Conservation (phyloP, 2,329 filamentous ascomycete species). For the Zymoseptoria ardabiliae region DNA sequence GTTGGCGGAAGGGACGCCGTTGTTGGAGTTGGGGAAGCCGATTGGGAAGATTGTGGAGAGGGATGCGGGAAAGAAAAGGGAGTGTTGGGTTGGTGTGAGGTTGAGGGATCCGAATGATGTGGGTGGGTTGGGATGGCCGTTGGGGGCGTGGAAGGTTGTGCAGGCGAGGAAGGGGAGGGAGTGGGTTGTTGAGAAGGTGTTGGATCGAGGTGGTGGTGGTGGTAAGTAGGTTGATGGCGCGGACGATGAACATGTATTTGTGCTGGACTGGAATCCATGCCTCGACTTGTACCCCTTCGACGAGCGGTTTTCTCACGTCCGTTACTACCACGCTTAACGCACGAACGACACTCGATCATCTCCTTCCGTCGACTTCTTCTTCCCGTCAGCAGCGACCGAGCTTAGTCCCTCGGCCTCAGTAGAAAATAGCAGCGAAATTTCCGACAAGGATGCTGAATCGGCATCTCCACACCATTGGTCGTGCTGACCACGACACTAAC, state of each 20-base stretch:
- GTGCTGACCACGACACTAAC: not conserved
- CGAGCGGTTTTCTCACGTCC: too few relatives aligned
- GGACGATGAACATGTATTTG: too few relatives aligned
- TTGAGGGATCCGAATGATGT: slow-evolving; percentile 36
- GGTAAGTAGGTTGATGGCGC: not conserved
- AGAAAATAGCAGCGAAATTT: not conserved
- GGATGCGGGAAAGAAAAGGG: slow-evolving; percentile 48
- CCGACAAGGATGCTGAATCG: not conserved
- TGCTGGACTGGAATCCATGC: too few relatives aligned
- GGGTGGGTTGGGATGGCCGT: slow-evolving; percentile 22
- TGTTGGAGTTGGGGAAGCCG: slow-evolving; percentile 81
- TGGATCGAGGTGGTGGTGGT: slow-evolving; percentile 15
- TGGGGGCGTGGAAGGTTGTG: slow-evolving; percentile 76
- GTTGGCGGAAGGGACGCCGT: slow-evolving; percentile 74
- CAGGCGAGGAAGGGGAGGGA: slow-evolving; percentile 68
- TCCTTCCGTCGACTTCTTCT: too few relatives aligned
- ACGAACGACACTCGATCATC: too few relatives aligned
- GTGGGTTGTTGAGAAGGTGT: slow-evolving; percentile 62
- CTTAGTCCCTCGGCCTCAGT: too few relatives aligned
- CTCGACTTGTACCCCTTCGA: too few relatives aligned
- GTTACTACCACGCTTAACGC: too few relatives aligned
- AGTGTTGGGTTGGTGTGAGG: slow-evolving; percentile 78
- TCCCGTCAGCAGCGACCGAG: too few relatives aligned
- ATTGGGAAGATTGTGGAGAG: slow-evolving; percentile 66
- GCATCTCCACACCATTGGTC: not conserved